A percentile compares a stretch with the other conserved stretches of the same genome.
Conservation (phyloP, 768 basidiomycete genomes). For the Pulveroboletus ravenelii region DNA sequence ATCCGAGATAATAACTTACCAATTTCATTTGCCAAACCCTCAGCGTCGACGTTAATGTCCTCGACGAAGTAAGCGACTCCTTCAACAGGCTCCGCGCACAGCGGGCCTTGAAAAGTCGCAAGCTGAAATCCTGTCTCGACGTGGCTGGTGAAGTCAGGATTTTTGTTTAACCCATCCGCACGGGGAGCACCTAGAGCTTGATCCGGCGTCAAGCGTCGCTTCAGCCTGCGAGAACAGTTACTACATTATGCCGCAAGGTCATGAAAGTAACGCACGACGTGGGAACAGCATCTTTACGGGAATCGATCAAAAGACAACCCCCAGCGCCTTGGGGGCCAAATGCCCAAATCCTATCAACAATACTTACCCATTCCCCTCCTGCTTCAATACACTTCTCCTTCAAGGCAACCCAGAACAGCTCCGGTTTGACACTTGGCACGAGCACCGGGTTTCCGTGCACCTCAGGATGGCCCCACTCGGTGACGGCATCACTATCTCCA, state of each 20-base stretch:
- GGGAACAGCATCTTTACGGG: conserved; percentile 40
- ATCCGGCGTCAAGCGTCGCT: conserved; percentile 40
- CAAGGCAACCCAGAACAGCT: conserved; percentile 78
- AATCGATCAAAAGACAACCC: conserved; percentile 81
- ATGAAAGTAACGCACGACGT: conserved; percentile 49
- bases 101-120: conserved; percentile 88
- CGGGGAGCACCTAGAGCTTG: conserved; percentile 30
- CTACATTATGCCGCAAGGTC: conserved; percentile 4
- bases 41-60: conserved; percentile 56
- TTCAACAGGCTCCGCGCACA: conserved; percentile 93
- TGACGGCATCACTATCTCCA: conserved; percentile 8
- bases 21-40: conserved; percentile 59
- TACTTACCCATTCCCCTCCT: conserved; percentile 74
- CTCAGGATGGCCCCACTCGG: conserved; percentile 38
- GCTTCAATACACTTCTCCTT: conserved; percentile 57
- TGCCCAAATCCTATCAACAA: conserved; percentile 75
- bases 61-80: conserved; percentile 92
- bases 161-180: conserved; percentile 32
- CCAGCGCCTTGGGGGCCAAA: conserved; percentile 90
- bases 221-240: conserved; percentile 39
- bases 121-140: conserved; percentile 95
- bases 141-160: conserved; percentile 67
- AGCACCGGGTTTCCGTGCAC: conserved; percentile 55
- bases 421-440: conserved; percentile 60
- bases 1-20: conserved; percentile 39